Base-by-base conservation (phyloP, 345 rosid species). In the Barbarea vulgaris region DNA sequence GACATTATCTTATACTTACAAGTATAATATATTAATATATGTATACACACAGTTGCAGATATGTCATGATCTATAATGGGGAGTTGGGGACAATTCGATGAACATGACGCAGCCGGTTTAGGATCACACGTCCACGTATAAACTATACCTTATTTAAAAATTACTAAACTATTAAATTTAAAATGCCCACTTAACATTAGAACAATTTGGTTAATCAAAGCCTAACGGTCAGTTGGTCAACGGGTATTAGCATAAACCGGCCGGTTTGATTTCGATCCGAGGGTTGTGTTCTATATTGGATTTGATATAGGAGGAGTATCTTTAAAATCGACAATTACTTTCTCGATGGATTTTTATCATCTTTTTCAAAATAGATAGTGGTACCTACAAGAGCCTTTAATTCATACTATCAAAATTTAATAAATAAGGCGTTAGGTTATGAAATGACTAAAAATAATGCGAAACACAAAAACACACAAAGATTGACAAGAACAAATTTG, bases 41-140 rank as follows among this genome's bases (percentile, higher is more conserved):
- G n/a, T 25, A 5, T 37, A 10, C 7, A 54, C 14, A 34, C 7
- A 28, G 12, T 55, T 39, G 17, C 27, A 28, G 5, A 39, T 69
- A 69, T 42, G 31, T 44, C 42, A 56, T 36, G 36, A 51, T 61
- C 56, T 24, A 41, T 67, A 75, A 48, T 75, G 21, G 10, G 47
- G 79, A 61, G 67, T 37, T 75, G 21, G 10, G 47, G 79, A 61
- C 64, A 51, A 76, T 52, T 76, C 37, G 50, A 60, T 68, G 69
- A 61, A 51, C 36, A 25, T 15, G 61, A 67, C 54, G 33, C 66
- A 51, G 52, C 37, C 47, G 62, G 68, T 39, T 24, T 31, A 70
- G 3, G 21, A 70, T n/a, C 21, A n/a, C 56, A 67, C 48, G 36
- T 19, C 53, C 25, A 58, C 42, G 27, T 67, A 50, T 36, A 36